Evolutionary conservation across 2,329 filamentous ascomycete species (phyloP).

Genomic region (Bipolaris bicolor): DNA sequence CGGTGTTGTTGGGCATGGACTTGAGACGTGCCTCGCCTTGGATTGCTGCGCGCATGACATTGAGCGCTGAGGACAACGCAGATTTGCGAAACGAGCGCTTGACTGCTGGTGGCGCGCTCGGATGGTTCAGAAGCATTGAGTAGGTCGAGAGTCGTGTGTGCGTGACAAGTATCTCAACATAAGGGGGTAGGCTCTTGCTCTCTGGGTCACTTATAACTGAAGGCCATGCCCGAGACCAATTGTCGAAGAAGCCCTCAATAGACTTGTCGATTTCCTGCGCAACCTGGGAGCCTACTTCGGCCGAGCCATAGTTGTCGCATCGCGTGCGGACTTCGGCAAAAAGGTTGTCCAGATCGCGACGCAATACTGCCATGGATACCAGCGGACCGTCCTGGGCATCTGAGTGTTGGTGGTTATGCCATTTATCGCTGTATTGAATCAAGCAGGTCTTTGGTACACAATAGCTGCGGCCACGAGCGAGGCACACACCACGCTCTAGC

Average conservation of each 20-base stretch:
- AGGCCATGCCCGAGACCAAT: conserved; percentile 68
- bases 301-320: conserved; percentile 64
- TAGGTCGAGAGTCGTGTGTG: conserved; percentile 78
- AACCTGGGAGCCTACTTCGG: conserved; percentile 59
- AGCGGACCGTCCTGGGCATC: conserved; percentile 73
- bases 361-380: conserved; percentile 72
- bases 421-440: conserved; percentile 70
- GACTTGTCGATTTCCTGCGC: conserved; percentile 53
- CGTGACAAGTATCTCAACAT: conserved; percentile 74
- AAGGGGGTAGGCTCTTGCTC: conserved; percentile 67
- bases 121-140: conserved; percentile 75
- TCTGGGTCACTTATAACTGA: conserved; percentile 30
- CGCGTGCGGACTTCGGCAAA: conserved; percentile 64
- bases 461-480: conserved; percentile 72
- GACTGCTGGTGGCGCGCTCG: conserved; percentile 71
- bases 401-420: conserved; percentile 68
- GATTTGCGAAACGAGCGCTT: conserved; percentile 76
- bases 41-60: conserved; percentile 74
- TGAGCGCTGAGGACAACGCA: conserved; percentile 73
- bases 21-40: conserved; percentile 72
- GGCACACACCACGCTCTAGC: conserved; percentile 73
- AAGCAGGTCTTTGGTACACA: conserved; percentile 70
- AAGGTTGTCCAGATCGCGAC: conserved; percentile 67
- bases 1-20: conserved; percentile 80
- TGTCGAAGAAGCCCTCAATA: conserved; percentile 70